A percentile compares a stretch with the other conserved stretches of the same genome.
Evolutionary conservation across 192 early-diverging fungal species (phyloP).

Genomic region (Podila epicladia): DNA sequence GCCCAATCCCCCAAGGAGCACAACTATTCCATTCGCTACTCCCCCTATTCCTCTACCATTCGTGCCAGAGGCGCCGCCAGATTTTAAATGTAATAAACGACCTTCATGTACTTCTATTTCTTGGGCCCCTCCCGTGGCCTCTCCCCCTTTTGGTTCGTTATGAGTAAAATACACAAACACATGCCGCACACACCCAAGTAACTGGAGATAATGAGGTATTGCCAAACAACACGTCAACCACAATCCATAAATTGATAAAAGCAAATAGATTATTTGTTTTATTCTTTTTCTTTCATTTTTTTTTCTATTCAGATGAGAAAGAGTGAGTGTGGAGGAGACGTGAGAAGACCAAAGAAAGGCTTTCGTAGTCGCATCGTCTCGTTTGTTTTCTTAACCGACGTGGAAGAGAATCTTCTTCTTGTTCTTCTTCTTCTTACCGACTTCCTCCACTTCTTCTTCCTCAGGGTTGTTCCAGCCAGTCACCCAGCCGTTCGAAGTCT

Average conservation of each 20-base stretch:
- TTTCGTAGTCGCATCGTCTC: too few relatives aligned
- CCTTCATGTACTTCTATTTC: too few relatives aligned
- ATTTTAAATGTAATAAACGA: constrained; percentile 1
- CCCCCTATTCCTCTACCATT: neutral
- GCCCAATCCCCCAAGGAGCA: neutral
- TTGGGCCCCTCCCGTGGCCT: too few relatives aligned
- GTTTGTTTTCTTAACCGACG: constrained; percentile 55
- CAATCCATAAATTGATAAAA: too few relatives aligned
- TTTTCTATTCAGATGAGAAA: neutral
- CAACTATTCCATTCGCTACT: neutral
- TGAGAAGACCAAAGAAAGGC: neutral
- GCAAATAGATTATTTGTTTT: too few relatives aligned
- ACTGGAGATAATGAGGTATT: too few relatives aligned
- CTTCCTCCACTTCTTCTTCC: constrained; percentile 33
- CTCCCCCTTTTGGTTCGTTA: too few relatives aligned
- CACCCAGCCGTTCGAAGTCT: constrained; percentile 40
- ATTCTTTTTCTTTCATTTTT: too few relatives aligned
- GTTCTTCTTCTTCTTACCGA: constrained; percentile 71
- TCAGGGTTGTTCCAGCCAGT: constrained; percentile 30
- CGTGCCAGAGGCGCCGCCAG: neutral
- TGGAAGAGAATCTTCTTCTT: constrained; percentile 74
- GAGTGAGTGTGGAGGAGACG: neutral
- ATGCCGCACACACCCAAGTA: too few relatives aligned
- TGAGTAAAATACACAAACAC: too few relatives aligned
- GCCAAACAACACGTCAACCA: too few relatives aligned